Evolutionary conservation across 805 yeast species (phyloP).

Genomic region (Kregervanrija delftensis): DNA sequence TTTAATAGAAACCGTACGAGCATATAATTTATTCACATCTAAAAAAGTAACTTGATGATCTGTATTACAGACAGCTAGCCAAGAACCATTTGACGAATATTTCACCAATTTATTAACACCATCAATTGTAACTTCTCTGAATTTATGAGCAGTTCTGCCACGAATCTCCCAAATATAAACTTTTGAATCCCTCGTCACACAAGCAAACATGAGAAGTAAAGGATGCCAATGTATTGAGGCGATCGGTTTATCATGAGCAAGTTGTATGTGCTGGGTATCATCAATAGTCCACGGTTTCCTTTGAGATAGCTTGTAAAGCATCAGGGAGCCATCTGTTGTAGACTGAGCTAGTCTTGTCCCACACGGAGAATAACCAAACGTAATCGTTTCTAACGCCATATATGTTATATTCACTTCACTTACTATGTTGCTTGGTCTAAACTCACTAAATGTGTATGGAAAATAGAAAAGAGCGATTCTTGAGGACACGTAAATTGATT

Average conservation of each 20-base stretch:
- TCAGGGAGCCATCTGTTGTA: constrained; percentile 39
- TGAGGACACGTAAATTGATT: neutral
- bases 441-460: too few species aligned
- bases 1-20: constrained; percentile 9
- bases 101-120: constrained; percentile 18
- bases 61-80: constrained; percentile 32
- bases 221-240: constrained; percentile 42
- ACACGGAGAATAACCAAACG: constrained; percentile 32
- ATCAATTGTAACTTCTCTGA: neutral
- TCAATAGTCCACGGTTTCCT: neutral
- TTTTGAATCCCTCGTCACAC: constrained; percentile 37
- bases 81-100: constrained; percentile 35
- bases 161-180: constrained; percentile 37
- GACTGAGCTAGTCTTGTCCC: constrained; percentile 38
- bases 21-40: constrained; percentile 22
- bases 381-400: constrained; percentile 21
- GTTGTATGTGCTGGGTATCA: constrained; percentile 19
- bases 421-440: too few species aligned
- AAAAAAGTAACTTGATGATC: constrained; percentile 27
- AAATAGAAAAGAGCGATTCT: too few species aligned
- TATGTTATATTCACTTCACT: neutral
- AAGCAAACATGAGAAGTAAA: constrained; percentile 33
- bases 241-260: constrained; percentile 35
- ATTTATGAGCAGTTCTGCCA: constrained; percentile 15
- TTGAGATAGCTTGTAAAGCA: constrained; percentile 11